phyloP scores from a whole-genome alignment of 108 stramenopile species.

The Schizochytrium sp. region DNA sequence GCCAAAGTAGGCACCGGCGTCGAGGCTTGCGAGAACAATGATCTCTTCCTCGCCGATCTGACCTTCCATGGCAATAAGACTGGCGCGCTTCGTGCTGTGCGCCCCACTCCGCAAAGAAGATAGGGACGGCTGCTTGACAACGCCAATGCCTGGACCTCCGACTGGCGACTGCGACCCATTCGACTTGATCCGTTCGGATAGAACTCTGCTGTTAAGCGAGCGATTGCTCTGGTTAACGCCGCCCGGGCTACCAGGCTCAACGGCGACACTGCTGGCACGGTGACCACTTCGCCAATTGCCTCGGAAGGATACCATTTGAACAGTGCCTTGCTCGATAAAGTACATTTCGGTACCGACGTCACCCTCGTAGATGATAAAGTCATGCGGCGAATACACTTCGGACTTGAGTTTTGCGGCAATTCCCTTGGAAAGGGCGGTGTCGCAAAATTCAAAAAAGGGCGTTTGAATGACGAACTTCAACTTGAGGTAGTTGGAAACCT shows the following conservation, averaged over 20 bases:
- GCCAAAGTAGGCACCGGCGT: constrained; percentile 51
- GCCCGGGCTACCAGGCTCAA: neutral
- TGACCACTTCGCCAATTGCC: neutral
- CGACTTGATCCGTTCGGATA: no score
- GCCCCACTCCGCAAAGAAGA: neutral
- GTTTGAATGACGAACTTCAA: constrained; percentile 23
- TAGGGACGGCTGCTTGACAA: neutral
- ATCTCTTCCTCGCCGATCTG: constrained; percentile 15
- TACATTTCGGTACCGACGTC: constrained; percentile 56
- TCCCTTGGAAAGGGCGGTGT: constrained; percentile 38
- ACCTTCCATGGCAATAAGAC: neutral
- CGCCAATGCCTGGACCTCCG: no score
- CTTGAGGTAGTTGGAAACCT: neutral
- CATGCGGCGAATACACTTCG: constrained; percentile 32
- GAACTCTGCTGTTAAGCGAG: no score
- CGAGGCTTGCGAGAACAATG: constrained; percentile 47
- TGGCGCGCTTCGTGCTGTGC: neutral
- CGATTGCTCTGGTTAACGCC: neutral
- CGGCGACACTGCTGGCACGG: neutral
- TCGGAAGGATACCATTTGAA: constrained; percentile 31
- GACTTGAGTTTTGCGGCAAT: constrained; percentile 37
- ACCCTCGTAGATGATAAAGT: constrained; percentile 40
- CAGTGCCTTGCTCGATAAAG: constrained; percentile 46
- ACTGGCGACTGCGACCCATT: no score
- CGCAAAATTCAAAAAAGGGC: constrained; percentile 50